Evolutionary conservation across 228 moss, liverwort and hornwort genomes (phyloP).

Genomic region (Sphagnum fallax): DNA sequence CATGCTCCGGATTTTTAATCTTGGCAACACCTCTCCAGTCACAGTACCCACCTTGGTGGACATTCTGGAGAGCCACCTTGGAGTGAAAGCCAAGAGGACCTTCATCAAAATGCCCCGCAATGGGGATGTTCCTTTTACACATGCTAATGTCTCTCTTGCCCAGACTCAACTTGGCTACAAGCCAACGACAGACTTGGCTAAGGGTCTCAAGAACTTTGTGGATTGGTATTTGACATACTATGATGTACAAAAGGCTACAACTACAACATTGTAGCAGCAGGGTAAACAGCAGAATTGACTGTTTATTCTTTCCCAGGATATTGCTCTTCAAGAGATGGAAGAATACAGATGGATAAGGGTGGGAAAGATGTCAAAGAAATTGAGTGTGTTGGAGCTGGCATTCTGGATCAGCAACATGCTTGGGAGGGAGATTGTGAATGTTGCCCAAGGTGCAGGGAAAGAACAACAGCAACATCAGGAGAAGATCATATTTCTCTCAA

Average conservation of each 20-base stretch:
- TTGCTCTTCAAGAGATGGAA: no score
- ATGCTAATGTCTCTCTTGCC: conserved; percentile 62
- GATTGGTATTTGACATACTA: conserved; percentile 66
- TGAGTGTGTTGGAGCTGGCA: no score
- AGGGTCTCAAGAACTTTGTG: conserved; percentile 63
- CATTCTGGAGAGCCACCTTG: conserved; percentile 57
- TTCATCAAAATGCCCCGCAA: conserved; percentile 68
- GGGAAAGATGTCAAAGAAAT: no score
- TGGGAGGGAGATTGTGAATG: no score
- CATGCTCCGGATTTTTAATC: conserved; percentile 53
- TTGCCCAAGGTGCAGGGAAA: no score
- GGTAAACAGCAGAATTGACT: conserved; percentile 8
- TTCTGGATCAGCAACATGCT: no score
- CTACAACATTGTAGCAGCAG: conserved; percentile 15
- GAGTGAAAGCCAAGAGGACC: conserved; percentile 43
- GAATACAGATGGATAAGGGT: no score
- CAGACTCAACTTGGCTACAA: conserved; percentile 60
- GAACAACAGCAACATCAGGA: no score
- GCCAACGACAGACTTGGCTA: conserved; percentile 47
- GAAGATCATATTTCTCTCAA: no score
- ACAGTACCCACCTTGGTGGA: conserved; percentile 57
- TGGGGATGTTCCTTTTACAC: conserved; percentile 69
- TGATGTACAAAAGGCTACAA: conserved; percentile 17
- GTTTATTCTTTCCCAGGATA: conserved; percentile 3
- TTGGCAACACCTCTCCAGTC: conserved; percentile 64